phyloP scores from a whole-genome alignment of 164 flowering plant species.

The Pachysandra terminalis region DNA sequence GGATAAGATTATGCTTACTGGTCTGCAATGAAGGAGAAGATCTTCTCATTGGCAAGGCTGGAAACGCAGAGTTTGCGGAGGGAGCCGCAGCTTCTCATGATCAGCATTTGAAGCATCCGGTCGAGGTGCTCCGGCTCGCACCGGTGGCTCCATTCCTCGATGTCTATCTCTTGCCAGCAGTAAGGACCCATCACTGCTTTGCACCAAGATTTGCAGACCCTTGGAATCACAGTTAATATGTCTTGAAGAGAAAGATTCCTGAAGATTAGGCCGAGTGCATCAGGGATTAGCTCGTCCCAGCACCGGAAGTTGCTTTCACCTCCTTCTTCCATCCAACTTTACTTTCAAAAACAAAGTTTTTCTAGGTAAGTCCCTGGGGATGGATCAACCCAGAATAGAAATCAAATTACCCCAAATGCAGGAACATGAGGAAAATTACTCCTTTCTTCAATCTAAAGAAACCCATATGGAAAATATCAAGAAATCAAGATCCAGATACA shows the following conservation, averaged over 20 bases:
- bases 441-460: not conserved
- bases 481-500: not conserved
- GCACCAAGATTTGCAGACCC: conserved; percentile 86
- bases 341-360: not conserved
- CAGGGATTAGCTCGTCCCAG: conserved; percentile 86
- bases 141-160: conserved; percentile 66
- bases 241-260: conserved; percentile 64
- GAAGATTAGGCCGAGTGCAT: conserved; percentile 76
- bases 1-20: conserved; percentile 41
- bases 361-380: not conserved
- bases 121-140: conserved; percentile 38
- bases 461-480: not conserved
- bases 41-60: conserved; percentile 26
- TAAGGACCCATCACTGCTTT: conserved; percentile 72
- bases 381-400: not conserved
- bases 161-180: conserved; percentile 95
- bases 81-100: conserved; percentile 56
- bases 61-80: conserved; percentile 55
- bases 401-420: not conserved
- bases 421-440: not conserved
- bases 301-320: conserved; percentile 36
- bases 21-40: conserved; percentile 57
- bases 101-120: conserved; percentile 57
- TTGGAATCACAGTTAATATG: conserved; percentile 64
- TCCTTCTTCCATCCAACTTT: conserved; percentile 42